Percentiles rank a stretch among this genome's conserved stretches.
phyloP scores from a whole-genome alignment of 257 asterid genomes.

The Jaltomata sinuosa region DNA sequence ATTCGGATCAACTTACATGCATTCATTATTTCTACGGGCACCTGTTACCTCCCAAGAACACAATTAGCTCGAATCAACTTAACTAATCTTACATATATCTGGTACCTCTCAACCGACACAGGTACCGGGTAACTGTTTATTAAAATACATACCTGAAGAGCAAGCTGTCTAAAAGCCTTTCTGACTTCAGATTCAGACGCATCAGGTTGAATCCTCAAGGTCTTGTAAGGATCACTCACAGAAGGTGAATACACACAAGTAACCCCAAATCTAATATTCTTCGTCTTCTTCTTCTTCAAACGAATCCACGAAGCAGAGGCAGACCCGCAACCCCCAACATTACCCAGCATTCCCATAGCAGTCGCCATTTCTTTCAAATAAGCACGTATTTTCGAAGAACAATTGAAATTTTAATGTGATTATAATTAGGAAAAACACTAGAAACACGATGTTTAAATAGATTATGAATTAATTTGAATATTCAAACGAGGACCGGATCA shows the following conservation, averaged over 20 bases:
- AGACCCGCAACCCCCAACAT: slow-evolving; percentile 31
- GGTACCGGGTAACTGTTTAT: too few relatives aligned
- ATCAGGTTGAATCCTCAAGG: slow-evolving; percentile 55
- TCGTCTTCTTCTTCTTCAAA: slow-evolving; percentile 13
- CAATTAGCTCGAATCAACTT: too few relatives aligned
- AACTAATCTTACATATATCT: too few relatives aligned
- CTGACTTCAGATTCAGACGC: slow-evolving; percentile 89
- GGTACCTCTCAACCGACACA: too few relatives aligned
- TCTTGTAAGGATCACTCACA: slow-evolving; percentile 56
- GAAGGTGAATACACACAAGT: slow-evolving; percentile 40
- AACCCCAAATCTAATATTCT: slow-evolving; percentile 23
- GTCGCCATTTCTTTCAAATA: slow-evolving; percentile 34
- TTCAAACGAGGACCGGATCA: neutral
- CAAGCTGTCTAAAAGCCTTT: slow-evolving; percentile 83
- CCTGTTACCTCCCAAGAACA: too few relatives aligned
- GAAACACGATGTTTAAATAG: neutral
- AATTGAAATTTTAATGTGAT: neutral
- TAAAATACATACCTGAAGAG: slow-evolving; percentile 95
- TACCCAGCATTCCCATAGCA: slow-evolving; percentile 9
- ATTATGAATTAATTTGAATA: neutral
- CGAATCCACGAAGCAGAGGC: slow-evolving; percentile 25
- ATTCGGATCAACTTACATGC: too few relatives aligned
- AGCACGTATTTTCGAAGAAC: neutral
- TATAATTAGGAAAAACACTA: neutral
- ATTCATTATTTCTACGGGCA: too few relatives aligned